Base-by-base conservation (phyloP, 257 asterid genomes). In the Penstemon barbatus region DNA sequence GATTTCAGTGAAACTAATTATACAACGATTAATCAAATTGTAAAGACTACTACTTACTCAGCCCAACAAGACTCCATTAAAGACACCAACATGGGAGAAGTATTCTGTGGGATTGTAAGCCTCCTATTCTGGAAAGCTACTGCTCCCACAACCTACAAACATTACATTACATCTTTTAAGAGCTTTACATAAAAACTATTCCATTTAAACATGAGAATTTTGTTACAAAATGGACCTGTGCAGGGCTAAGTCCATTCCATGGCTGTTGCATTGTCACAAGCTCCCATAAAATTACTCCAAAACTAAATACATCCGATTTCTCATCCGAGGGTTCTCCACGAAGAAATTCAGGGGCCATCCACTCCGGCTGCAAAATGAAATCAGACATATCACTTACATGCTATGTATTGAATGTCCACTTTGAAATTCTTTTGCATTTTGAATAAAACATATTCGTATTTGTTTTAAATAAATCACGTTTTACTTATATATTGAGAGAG, bases 331-430 rank as follows among this genome's bases (percentile, higher is more conserved):
- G 98, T 82, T 93, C 98, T 56, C 97, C 97, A 18, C 98, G 96
- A 60, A 93, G 97, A 73, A 93, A 90, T 77, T 93, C 97, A 0
- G 98, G 98, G 51, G 98, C 96, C 98, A 93, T 90, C 98, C 98
- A 93, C 80, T 93, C 98, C 0, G 98, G 97, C 98, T 93, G 93
- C 33, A 25, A 84, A 84, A 88, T 44, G 65, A 75, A 69, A 78
- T 50, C 74, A 74, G 65, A 72, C 76, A 61, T 25, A 25, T 25
- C 33, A 25, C 71, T 83, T 75, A 81, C 71, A 53, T 61, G 74
- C 61, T 57, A 77, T 25, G 3, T 1, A 68, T 58, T 71, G 75
- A 74, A 25, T 25, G 1, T 25, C 33, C 33, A 25, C 33, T 25
- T 1, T 1, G 33, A 25, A 25, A 25, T 25, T 25, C 33, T 25